phyloP scores from a whole-genome alignment of 2,329 filamentous ascomycete genomes.

The Hymenoscyphus infarciens region DNA sequence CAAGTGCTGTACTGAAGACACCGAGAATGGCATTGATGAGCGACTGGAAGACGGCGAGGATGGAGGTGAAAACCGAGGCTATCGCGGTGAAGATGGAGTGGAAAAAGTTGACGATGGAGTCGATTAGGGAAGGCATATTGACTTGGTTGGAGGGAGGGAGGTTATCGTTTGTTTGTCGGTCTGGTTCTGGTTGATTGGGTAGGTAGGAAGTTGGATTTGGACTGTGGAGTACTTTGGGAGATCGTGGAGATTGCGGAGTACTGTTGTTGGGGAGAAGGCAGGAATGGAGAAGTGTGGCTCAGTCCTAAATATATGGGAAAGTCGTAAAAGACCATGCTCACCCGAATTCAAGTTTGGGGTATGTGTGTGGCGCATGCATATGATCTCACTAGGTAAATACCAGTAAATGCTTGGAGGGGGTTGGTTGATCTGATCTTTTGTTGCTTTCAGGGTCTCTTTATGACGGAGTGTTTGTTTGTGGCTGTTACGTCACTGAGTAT shows the following conservation, averaged over 20 bases:
- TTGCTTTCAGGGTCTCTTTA: not conserved
- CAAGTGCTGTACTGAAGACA: conserved; percentile 25
- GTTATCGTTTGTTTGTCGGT: too few relatives aligned
- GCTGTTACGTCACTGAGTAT: conserved; percentile 3
- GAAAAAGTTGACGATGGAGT: conserved; percentile 26
- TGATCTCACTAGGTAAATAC: conserved; percentile 1
- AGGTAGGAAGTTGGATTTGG: not conserved
- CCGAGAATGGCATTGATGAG: conserved; percentile 27
- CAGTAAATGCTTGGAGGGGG: not conserved
- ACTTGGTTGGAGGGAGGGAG: too few relatives aligned
- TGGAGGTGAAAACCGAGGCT: conserved; percentile 24
- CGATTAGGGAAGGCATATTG: conserved; percentile 29
- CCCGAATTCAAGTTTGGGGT: not conserved
- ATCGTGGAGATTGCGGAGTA: not conserved
- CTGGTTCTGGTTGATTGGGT: too few relatives aligned
- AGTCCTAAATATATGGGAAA: not conserved
- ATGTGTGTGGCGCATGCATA: not conserved
- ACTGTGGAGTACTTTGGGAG: not conserved
- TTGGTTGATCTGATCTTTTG: not conserved
- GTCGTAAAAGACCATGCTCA: not conserved
- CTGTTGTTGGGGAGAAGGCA: too few relatives aligned
- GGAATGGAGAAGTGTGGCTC: too few relatives aligned
- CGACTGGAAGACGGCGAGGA: conserved; percentile 31
- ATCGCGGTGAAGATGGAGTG: conserved; percentile 30
- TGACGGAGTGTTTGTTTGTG: not conserved